Evolutionary conservation across 2,329 filamentous ascomycete species (phyloP).

Genomic region (Fusarium lateritium): DNA sequence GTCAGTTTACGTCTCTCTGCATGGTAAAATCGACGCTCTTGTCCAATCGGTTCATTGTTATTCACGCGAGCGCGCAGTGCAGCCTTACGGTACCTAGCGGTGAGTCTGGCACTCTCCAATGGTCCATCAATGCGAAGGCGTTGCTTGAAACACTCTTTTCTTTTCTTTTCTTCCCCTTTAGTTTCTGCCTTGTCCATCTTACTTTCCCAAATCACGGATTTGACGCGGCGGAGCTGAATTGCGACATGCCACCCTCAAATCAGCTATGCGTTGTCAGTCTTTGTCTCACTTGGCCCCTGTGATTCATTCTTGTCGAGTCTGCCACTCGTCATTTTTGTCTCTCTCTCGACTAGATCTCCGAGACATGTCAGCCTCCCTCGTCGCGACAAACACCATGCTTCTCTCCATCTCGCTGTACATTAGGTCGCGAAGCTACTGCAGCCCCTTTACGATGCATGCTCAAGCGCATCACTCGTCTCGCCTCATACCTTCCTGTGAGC

Average conservation of each 20-base stretch:
- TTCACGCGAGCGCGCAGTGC: not conserved
- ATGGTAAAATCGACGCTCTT: not conserved
- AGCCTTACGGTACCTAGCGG: constrained; percentile 6
- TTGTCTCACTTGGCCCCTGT: constrained; percentile 12
- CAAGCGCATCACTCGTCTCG: constrained; percentile 1
- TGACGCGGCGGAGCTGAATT: not conserved
- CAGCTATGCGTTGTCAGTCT: not conserved
- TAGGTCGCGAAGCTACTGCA: constrained; percentile 23
- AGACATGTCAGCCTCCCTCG: constrained; percentile 8
- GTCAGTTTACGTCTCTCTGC: not conserved
- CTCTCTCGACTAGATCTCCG: not conserved
- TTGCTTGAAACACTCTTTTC: not conserved
- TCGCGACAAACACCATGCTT: constrained; percentile 1
- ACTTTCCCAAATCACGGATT: not conserved
- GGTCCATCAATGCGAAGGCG: constrained; percentile 2
- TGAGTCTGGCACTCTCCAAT: constrained; percentile 9
- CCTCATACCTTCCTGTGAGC: not conserved
- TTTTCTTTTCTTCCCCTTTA: too few species aligned
- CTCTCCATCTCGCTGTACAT: not conserved
- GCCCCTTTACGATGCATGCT: constrained; percentile 19
- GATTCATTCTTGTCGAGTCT: not conserved
- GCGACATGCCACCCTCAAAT: not conserved
- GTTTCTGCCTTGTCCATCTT: not conserved
- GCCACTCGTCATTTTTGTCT: not conserved
- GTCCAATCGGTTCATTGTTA: not conserved